Conservation (phyloP, 257 asterid species). For the Jacaranda mimosifolia region DNA sequence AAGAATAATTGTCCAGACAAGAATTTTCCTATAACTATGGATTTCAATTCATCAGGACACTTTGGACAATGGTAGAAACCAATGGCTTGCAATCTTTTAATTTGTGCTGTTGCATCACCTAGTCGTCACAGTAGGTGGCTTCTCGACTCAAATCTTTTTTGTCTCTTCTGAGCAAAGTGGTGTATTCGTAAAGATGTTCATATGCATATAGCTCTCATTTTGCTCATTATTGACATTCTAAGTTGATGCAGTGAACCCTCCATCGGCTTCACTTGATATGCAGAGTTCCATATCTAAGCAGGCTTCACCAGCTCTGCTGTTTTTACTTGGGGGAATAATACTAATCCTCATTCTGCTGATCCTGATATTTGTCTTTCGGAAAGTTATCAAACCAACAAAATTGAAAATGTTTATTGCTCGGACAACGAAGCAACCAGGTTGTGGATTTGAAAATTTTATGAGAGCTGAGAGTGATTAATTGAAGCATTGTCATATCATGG, state of each 20-base stretch:
- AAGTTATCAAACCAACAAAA: conserved; percentile 42
- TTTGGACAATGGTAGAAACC: too few species aligned
- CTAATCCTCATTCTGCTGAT: conserved; percentile 53
- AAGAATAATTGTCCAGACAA: too few species aligned
- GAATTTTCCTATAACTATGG: too few species aligned
- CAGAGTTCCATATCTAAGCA: conserved; percentile 46
- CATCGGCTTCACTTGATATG: conserved; percentile 45
- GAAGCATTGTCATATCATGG: conserved; percentile 5
- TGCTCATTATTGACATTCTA: conserved; percentile 22
- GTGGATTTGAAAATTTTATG: background rate
- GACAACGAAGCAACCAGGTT: conserved; percentile 52
- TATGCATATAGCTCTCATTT: background rate
- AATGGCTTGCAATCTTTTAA: background rate
- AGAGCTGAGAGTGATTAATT: background rate
- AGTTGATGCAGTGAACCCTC: conserved; percentile 46
- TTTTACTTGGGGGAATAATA: conserved; percentile 64
- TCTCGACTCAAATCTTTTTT: background rate
- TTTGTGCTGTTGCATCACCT: background rate
- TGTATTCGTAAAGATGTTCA: background rate
- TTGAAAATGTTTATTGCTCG: conserved; percentile 39
- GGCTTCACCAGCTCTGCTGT: conserved; percentile 50
- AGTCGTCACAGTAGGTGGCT: background rate
- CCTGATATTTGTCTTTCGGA: conserved; percentile 52
- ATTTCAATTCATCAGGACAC: too few species aligned
- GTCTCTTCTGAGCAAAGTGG: background rate